Evolutionary conservation across 2,329 filamentous ascomycete genomes (phyloP), one percentile per base, ranked within the genome.

Genomic region (Aspergillus terreus): DNA sequence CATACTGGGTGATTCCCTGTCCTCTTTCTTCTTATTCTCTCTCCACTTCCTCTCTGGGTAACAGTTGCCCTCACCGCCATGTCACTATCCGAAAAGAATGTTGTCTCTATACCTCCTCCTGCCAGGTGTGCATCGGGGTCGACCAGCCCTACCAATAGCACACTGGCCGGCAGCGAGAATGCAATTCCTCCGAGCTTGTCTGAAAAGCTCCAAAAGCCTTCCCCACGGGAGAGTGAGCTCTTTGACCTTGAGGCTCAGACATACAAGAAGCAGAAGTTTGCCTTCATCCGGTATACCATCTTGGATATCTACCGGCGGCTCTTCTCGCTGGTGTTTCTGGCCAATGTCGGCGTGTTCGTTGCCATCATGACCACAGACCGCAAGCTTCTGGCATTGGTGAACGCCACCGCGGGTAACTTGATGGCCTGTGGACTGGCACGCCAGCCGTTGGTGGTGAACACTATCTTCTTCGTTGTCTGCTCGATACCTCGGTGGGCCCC

Each of bases 381-480:
- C 45, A 69, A 63, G 33, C 62, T 74, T 1, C 51, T 71, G 25
- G 65, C 66, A 1, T 55, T 75, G 44, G 71, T 74, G 35, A 76
- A 76, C 49, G 75, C 74, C 17, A 64, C 71, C 1, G 69, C 74
- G 5, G 68, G 70, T 46, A 81, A 81, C 57, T 56, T 81, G 48
- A 64, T 76, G 3, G 72, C 70, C 3, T 73, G 75, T 35, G 71
- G 79, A 30, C 59, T 79, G 35, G 73, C 78, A 47, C 76, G 78
- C 50, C 78, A 81, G 60, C 78, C 79, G 51, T 65, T 79, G 44
- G 68, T 81, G n/a, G 74, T 81, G 63, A 81, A 81, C 62, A 60
- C 68, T 14, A 70, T 81, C 42, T 81, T 79, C 60, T 60, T 65
- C 46, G 54, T 73, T 10, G 75, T 77, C 48, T 71, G 71, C 52